Percentiles rank a stretch among this genome's conserved stretches.
Evolutionary conservation across 176 grass and related monocot genomes (phyloP).

Genomic region (Pharus latifolius): DNA sequence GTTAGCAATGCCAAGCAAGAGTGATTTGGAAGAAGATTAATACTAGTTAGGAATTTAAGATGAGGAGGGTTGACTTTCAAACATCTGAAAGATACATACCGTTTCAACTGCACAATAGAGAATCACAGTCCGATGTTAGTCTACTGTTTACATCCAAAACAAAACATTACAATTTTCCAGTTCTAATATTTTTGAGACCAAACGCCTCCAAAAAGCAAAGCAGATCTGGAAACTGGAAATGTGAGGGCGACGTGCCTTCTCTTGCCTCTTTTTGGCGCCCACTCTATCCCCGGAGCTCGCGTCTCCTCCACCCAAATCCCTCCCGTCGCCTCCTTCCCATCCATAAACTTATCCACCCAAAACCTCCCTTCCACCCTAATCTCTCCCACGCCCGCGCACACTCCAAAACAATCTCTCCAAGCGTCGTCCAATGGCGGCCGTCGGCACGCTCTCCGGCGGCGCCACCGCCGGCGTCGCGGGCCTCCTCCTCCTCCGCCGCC

Average conservation of each 20-base stretch:
- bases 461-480: not conserved
- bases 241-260: not conserved
- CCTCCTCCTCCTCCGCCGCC: conserved; percentile 37
- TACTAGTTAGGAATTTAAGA: too few species aligned
- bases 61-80: too few species aligned
- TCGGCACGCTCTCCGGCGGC: conserved; percentile 46
- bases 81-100: too few species aligned
- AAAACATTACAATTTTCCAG: not conserved
- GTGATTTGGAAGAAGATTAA: too few species aligned
- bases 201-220: too few species aligned
- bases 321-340: not conserved
- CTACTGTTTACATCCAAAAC: not conserved
- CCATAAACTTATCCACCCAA: conserved; percentile 24
- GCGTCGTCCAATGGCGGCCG: conserved; percentile 43
- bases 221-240: not conserved
- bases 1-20: too few species aligned
- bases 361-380: not conserved
- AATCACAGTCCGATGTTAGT: too few species aligned
- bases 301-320: conserved; percentile 40
- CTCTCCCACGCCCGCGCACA: not conserved
- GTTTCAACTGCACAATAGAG: too few species aligned
- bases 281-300: conserved; percentile 17
- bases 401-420: not conserved
- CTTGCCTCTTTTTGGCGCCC: not conserved
- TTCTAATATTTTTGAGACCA: too few species aligned